These are phyloP conservation scores for Rubia tinctorum DNA, from an alignment of 305 asterid genomes.

Conservation along the genomic window DNA sequence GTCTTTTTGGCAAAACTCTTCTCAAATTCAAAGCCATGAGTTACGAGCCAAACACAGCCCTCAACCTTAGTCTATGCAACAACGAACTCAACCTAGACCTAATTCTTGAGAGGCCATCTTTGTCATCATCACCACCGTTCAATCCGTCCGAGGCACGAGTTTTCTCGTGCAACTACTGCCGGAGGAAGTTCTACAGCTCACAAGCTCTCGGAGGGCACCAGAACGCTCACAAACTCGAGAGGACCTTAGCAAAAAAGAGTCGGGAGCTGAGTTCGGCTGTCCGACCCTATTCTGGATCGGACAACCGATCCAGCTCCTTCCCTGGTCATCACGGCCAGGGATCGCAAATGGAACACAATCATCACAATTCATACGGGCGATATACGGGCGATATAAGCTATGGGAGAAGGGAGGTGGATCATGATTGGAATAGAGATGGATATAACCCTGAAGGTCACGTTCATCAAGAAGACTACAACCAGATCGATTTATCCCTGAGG, in stretches of 20 bases:
- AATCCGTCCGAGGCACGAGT: conserved; percentile 49
- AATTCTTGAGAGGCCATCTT: conserved; percentile 30
- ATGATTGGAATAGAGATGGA: conserved; percentile 25
- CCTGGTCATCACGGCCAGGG: conserved; percentile 15
- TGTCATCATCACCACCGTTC: conserved; percentile 25
- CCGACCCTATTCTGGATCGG: conserved; percentile 31
- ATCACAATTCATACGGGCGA: conserved; percentile 10
- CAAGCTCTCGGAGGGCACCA: conserved; percentile 92
- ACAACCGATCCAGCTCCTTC: conserved; percentile 26
- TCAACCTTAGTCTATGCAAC: conserved; percentile 38
- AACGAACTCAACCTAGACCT: conserved; percentile 35
- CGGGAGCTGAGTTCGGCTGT: conserved; percentile 41
- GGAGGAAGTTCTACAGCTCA: conserved; percentile 68
- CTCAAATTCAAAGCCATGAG: conserved; percentile 30
- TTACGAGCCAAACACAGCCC: conserved; percentile 48
- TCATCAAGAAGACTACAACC: conserved; percentile 52
- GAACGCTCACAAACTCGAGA: conserved; percentile 85
- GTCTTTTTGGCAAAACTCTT: not conserved
- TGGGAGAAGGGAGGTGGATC: conserved; percentile 31
- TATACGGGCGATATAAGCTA: conserved; percentile 4
- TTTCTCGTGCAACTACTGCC: conserved; percentile 79
- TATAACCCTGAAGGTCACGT: conserved; percentile 24
- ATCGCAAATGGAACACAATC: not conserved
- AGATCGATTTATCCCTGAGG: conserved; percentile 74
- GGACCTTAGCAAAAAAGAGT: conserved; percentile 84